Percentiles rank a stretch among this genome's conserved stretches.
These are phyloP conservation scores for Eucalyptus albens DNA, from an alignment of 345 rosid genomes.

Conservation along the genomic window DNA sequence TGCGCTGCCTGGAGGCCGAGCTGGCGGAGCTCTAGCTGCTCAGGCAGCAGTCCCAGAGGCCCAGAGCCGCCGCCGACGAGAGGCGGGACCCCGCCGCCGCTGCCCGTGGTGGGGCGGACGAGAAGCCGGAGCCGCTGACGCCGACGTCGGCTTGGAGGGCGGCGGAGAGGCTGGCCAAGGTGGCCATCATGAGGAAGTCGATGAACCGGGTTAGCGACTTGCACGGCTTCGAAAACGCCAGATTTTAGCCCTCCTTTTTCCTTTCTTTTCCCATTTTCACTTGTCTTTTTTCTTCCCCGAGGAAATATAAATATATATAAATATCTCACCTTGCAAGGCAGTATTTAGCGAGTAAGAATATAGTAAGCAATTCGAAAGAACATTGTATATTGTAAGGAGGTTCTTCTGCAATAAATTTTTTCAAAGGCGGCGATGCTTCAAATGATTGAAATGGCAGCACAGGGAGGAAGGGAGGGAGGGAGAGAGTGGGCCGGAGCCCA, in stretches of 20 bases:
- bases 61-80: background rate
- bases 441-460: background rate
- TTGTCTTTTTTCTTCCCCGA: background rate
- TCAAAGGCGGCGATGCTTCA: background rate
- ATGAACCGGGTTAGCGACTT: conserved; percentile 90
- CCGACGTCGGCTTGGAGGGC: conserved; percentile 94
- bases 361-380: background rate
- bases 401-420: background rate
- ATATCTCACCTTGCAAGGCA: background rate
- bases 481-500: background rate
- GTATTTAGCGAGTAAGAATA: background rate
- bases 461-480: background rate
- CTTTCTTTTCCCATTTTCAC: background rate
- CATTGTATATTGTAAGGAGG: background rate
- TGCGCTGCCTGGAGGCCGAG: conserved; percentile 60
- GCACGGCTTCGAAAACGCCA: conserved; percentile 94
- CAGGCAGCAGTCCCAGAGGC: conserved; percentile 12
- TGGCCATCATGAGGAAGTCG: conserved; percentile 81
- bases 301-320: too few species aligned
- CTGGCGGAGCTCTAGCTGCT: conserved; percentile 37
- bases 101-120: background rate
- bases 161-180: conserved; percentile 85
- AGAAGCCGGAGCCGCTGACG: conserved; percentile 57
- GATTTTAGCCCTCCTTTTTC: conserved; percentile 29
- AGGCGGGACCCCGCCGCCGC: background rate